These are phyloP conservation scores for Plasmodium reichenowi DNA, from an alignment of 169 alveolate species.

Conservation along the genomic window DNA sequence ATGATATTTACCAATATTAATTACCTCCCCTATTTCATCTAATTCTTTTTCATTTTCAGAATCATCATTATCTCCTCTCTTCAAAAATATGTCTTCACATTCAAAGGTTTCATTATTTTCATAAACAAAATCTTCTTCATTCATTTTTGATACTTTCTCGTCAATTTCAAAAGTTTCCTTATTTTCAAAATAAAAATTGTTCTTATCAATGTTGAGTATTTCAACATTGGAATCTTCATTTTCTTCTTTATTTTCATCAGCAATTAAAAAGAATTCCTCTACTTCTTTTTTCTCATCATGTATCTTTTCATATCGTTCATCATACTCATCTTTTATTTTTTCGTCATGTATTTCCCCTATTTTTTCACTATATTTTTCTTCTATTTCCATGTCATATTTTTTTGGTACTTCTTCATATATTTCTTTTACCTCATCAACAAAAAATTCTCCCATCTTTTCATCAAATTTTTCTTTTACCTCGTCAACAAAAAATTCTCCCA, in stretches of 20 bases:
- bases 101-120: neutral
- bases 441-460: neutral
- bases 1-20: neutral
- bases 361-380: neutral
- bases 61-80: neutral
- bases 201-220: neutral
- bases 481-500: neutral
- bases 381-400: neutral
- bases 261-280: neutral
- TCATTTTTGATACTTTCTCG: neutral
- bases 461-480: neutral
- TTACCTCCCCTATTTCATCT: neutral
- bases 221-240: neutral
- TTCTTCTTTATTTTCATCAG: neutral
- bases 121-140: neutral
- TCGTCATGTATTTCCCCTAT: neutral
- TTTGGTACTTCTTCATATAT: neutral
- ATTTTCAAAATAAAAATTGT: slow-evolving; percentile 9
- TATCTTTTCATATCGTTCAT: neutral
- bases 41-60: neutral
- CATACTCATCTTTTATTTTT: neutral
- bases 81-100: neutral
- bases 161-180: slow-evolving; percentile 6
- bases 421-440: neutral
- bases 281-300: neutral